These are phyloP conservation scores for Orobanche coerulescens DNA, from an alignment of 257 asterid genomes.

Conservation along the genomic window DNA sequence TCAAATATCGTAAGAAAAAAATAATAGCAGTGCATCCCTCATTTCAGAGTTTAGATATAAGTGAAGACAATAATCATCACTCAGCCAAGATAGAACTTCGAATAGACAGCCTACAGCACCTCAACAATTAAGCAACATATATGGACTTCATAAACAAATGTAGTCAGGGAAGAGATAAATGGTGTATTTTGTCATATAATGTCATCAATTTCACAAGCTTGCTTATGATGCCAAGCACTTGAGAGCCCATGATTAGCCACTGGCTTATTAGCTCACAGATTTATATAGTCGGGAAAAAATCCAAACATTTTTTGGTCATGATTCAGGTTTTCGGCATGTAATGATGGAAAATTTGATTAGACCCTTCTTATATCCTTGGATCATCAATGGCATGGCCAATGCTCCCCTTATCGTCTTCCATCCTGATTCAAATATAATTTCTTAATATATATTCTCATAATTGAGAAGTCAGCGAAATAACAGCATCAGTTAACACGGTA, in stretches of 20 bases:
- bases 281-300: background rate
- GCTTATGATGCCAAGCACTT: background rate
- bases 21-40: too few species aligned
- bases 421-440: conserved; percentile 36
- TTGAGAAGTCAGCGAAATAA: background rate
- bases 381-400: conserved; percentile 84
- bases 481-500: background rate
- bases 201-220: background rate
- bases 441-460: background rate
- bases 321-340: conserved; percentile 65
- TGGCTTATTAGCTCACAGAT: background rate
- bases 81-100: background rate
- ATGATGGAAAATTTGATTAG: conserved; percentile 74
- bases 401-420: conserved; percentile 97
- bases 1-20: too few species aligned
- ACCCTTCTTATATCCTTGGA: conserved; percentile 79
- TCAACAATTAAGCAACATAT: too few species aligned
- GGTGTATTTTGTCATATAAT: background rate
- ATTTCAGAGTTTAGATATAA: too few species aligned
- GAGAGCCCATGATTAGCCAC: background rate
- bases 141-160: too few species aligned
- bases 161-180: too few species aligned
- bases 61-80: background rate
- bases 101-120: too few species aligned
- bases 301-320: conserved; percentile 13